Conservation (phyloP, 2,329 filamentous ascomycete species). For the Juglanconis juglandina region DNA sequence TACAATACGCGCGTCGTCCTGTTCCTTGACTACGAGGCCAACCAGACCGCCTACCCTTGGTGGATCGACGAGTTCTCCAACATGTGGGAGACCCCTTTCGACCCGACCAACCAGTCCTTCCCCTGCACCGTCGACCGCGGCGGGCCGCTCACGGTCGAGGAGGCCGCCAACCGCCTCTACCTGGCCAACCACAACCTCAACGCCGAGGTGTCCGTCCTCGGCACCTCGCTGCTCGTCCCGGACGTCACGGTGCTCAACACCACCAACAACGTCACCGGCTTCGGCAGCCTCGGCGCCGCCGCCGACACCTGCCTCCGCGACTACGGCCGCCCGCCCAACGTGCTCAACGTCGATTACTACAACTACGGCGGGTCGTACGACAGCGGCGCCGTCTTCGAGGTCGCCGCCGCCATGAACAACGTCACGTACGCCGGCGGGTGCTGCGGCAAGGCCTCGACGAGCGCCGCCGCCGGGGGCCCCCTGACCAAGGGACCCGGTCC, state of each 20-base stretch:
- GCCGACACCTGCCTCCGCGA: constrained; percentile 57
- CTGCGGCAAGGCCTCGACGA: constrained; percentile 43
- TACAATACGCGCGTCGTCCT: constrained; percentile 68
- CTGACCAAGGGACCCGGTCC: constrained; percentile 8
- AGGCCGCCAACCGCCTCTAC: constrained; percentile 64
- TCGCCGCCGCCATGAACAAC: constrained; percentile 67
- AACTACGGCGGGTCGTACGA: constrained; percentile 56
- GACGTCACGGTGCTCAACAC: constrained; percentile 66
- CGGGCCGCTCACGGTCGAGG: constrained; percentile 44
- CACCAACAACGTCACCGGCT: constrained; percentile 66
- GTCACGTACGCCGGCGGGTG: constrained; percentile 61
- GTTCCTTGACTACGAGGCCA: constrained; percentile 81
- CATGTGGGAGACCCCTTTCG: constrained; percentile 89
- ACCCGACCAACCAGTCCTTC: constrained; percentile 61
- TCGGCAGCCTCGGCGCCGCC: constrained; percentile 63
- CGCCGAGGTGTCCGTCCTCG: constrained; percentile 66
- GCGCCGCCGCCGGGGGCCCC: background rate
- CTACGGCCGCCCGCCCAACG: constrained; percentile 71
- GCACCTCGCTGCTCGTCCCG: constrained; percentile 64
- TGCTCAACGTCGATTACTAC: constrained; percentile 83
- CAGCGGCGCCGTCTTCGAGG: constrained; percentile 72
- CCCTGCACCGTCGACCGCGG: constrained; percentile 78
- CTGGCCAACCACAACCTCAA: constrained; percentile 92
- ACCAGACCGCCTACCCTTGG: constrained; percentile 77
- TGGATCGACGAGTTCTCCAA: constrained; percentile 84